These are phyloP conservation scores for Solanum acaule DNA, from an alignment of 257 asterid species.

Conservation along the genomic window DNA sequence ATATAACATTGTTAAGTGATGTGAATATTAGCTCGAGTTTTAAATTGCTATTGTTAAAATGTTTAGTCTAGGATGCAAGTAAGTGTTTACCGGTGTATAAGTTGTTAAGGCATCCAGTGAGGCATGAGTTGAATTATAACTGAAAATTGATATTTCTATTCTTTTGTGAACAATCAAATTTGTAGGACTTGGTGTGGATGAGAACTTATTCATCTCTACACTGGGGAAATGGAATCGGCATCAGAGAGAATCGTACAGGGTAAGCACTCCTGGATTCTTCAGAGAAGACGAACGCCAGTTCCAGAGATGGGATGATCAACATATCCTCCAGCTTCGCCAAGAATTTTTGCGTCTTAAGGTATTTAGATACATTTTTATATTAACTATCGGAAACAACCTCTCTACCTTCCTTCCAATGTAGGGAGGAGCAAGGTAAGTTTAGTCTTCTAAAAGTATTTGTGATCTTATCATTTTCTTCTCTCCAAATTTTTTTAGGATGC, in stretches of 20 bases:
- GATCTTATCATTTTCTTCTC: neutral
- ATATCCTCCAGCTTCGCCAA: slow-evolving; percentile 54
- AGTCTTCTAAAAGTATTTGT: neutral
- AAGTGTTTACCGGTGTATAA: too few species aligned
- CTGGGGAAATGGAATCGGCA: slow-evolving; percentile 61
- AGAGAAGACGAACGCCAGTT: slow-evolving; percentile 68
- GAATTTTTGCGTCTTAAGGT: slow-evolving; percentile 91
- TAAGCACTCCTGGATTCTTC: slow-evolving; percentile 46
- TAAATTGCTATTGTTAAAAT: too few species aligned
- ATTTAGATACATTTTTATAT: neutral
- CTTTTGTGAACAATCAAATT: neutral
- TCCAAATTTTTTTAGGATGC: slow-evolving; percentile 37
- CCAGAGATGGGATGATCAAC: slow-evolving; percentile 68
- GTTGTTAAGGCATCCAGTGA: neutral
- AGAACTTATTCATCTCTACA: slow-evolving; percentile 46
- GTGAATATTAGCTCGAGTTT: too few species aligned
- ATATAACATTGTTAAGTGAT: neutral
- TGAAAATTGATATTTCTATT: neutral
- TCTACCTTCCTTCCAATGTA: neutral
- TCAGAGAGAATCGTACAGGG: slow-evolving; percentile 54
- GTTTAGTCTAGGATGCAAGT: too few species aligned
- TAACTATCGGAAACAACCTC: neutral
- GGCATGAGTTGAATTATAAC: neutral
- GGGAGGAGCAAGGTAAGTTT: neutral
- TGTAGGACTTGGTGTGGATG: slow-evolving; percentile 78